A percentile compares a stretch with the other conserved stretches of the same genome.
phyloP scores from a whole-genome alignment of 225 moss, liverwort and hornwort genomes.

The Marchantia polymorpha region DNA sequence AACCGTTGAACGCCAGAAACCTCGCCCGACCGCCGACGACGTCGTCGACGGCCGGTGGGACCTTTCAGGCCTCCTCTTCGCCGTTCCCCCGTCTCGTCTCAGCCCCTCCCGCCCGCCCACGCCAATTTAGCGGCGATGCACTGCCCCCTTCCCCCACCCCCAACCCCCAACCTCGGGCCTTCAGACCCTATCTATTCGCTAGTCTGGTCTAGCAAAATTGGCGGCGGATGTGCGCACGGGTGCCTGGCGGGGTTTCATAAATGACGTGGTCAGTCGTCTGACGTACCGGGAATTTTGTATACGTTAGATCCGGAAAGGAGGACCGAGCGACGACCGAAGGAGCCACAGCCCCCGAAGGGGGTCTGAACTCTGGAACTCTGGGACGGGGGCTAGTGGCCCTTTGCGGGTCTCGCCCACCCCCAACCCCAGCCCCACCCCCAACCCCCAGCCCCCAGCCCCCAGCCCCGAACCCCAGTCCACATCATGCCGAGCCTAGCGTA shows the following conservation, averaged over 20 bases:
- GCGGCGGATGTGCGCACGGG: constrained; percentile 10
- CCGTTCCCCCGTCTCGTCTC: background rate
- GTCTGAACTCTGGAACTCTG: too few species aligned
- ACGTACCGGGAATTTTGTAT: constrained; percentile 4
- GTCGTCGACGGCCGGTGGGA: background rate
- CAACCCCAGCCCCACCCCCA: too few species aligned
- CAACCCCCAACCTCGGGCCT: too few species aligned
- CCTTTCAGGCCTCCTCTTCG: background rate
- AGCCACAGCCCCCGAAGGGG: too few species aligned
- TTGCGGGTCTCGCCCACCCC: background rate
- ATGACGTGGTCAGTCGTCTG: constrained; percentile 1
- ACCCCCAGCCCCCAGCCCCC: too few species aligned
- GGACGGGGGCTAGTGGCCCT: background rate
- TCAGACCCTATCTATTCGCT: too few species aligned
- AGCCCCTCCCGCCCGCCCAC: background rate
- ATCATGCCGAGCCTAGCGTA: too few species aligned
- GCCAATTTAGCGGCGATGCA: too few species aligned
- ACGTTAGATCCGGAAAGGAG: background rate
- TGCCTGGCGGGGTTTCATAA: background rate
- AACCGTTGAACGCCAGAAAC: background rate
- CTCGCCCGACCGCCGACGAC: too few species aligned
- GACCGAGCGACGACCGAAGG: too few species aligned
- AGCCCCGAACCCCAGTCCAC: too few species aligned
- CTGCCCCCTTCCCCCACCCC: too few species aligned
- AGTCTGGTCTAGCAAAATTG: constrained; percentile 6